Evolutionary conservation across 352 stramenopile species (phyloP), one percentile per base, ranked within the genome.

Genomic region (Pythium utonaiense): DNA sequence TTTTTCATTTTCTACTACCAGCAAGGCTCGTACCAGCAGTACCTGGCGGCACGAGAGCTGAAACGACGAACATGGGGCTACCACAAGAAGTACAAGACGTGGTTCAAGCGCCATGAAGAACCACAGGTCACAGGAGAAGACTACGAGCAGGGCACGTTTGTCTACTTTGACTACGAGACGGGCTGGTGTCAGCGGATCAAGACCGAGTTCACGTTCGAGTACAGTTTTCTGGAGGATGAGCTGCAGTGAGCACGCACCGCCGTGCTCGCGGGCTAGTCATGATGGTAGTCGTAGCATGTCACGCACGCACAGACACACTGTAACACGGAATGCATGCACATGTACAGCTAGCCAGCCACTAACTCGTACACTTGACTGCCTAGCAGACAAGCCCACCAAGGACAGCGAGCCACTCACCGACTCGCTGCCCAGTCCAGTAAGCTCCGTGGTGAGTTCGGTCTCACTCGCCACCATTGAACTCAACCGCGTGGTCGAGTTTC

Each of bases 1-100:
- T 99, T 99, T 76, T 99, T 99, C 73, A 98, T 99, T 71, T 99
- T 99, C 76, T 99, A 99, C 83, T 99, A 99, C 76, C 89, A 98
- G 66, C 96, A 99, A 77, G 96, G 96, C 51, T 99, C 96, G 14
- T 99, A 99, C 75, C 95, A 99, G 77, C 97, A 99, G 81, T 99
- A 99, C 66, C 77, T 99, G 53, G 97, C 97, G 21, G 97, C 97
- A 24, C 83, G 93, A 6, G 95, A 99, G 73, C 88, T 99, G 52
- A 99, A 99, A 81, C 96, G 97, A 70, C 93, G 98, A 71, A 98
- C 89, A 66, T 99, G 97, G 97, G 85, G 97, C 38, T 99, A 98
- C 78, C 97, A 99, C 83, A 99, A 99, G 70, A 99, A 99, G 90
- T 99, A 99, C 81, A 98, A 98, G 85, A 99, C 97, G 44, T 99